phyloP scores from a whole-genome alignment of 1,284 basidiomycete species.

The Meira nashicola region DNA sequence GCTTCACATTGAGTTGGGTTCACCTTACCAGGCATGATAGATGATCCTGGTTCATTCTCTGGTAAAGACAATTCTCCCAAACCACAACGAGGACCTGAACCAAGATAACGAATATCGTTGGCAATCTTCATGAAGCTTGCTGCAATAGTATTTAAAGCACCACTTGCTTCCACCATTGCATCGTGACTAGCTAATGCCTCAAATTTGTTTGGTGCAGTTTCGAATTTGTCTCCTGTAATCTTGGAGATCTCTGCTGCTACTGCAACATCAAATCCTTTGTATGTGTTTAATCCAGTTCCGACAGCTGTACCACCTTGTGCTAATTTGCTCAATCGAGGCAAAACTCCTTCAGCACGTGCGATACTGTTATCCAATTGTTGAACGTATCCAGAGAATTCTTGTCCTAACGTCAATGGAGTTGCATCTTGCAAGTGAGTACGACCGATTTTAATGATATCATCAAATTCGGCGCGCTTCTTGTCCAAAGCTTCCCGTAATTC shows the following conservation, averaged over 20 bases:
- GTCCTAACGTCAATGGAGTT: slow-evolving; percentile 92
- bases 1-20: slow-evolving; percentile 99
- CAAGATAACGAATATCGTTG: slow-evolving; percentile 97
- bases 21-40: slow-evolving; percentile 99
- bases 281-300: slow-evolving; percentile 92
- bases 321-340: slow-evolving; percentile 82
- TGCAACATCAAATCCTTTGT: slow-evolving; percentile 90
- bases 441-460: slow-evolving; percentile 86
- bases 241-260: slow-evolving; percentile 88
- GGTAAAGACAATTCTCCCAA: slow-evolving; percentile 89
- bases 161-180: slow-evolving; percentile 93
- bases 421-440: slow-evolving; percentile 96
- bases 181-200: slow-evolving; percentile 96
- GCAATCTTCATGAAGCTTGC: slow-evolving; percentile 99
- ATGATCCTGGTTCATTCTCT: slow-evolving; percentile 98
- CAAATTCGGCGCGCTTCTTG: slow-evolving; percentile 65
- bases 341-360: slow-evolving; percentile 71
- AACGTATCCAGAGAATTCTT: slow-evolving; percentile 98
- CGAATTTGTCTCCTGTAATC: slow-evolving; percentile 82
- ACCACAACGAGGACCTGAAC: slow-evolving; percentile 94
- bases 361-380: slow-evolving; percentile 90
- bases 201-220: slow-evolving; percentile 99
- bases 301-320: slow-evolving; percentile 99
- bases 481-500: slow-evolving; percentile 79
- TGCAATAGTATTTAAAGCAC: slow-evolving; percentile 89